Percentiles rank a stretch among this genome's conserved stretches.
These are phyloP conservation scores for Rhodotorula sp. DNA, from an alignment of 1,284 basidiomycete species.

Conservation along the genomic window DNA sequence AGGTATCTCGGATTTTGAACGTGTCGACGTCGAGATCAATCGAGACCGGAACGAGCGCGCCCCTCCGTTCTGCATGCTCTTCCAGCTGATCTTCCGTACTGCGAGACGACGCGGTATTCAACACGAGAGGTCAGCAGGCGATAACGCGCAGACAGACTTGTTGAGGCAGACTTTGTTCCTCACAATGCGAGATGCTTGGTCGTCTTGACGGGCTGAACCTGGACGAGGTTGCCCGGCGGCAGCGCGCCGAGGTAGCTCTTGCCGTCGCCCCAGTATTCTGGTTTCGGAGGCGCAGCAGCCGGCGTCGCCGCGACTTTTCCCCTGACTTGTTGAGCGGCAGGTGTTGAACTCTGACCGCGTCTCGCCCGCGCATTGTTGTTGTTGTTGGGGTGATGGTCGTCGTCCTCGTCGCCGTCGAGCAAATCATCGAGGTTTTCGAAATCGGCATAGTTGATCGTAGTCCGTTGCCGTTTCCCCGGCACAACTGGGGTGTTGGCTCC, in stretches of 20 bases:
- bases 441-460: constrained; percentile 78
- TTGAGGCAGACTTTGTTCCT: constrained; percentile 42
- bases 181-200: constrained; percentile 70
- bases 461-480: constrained; percentile 43
- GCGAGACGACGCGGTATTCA: background rate
- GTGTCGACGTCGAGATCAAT: constrained; percentile 92
- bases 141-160: too few relatives aligned
- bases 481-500: constrained; percentile 27
- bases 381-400: constrained; percentile 49
- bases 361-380: constrained; percentile 23
- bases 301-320: background rate
- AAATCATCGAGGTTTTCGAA: constrained; percentile 55
- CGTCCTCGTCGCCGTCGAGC: constrained; percentile 54
- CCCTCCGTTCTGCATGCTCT: constrained; percentile 58
- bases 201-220: constrained; percentile 58
- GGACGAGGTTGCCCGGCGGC: constrained; percentile 76
- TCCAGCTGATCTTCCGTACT: constrained; percentile 68
- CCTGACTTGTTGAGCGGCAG: constrained; percentile 8
- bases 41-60: constrained; percentile 75
- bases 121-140: background rate
- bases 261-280: constrained; percentile 59
- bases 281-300: constrained; percentile 1
- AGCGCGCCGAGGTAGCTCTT: constrained; percentile 85
- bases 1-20: constrained; percentile 87
- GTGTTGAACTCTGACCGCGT: constrained; percentile 39